These are phyloP conservation scores for Kwoniella dendrophila DNA, from an alignment of 768 basidiomycete genomes.

Conservation along the genomic window DNA sequence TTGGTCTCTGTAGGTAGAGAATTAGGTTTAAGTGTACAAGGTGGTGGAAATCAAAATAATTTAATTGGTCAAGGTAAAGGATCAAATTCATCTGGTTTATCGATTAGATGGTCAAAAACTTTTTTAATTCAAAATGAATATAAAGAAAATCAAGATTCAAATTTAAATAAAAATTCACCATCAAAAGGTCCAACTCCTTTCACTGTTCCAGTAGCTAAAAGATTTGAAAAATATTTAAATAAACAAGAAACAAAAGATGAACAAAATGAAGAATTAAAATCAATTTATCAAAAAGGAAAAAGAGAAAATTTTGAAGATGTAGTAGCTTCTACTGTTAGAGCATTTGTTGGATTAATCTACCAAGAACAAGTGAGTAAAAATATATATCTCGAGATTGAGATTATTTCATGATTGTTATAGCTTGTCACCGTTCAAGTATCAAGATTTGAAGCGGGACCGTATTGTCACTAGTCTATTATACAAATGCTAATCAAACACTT, in stretches of 20 bases:
- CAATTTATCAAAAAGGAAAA: conserved; percentile 4
- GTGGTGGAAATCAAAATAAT: conserved; percentile 31
- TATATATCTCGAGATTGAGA: too few relatives aligned
- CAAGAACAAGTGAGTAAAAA: conserved; percentile 77
- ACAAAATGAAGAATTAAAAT: conserved; percentile 50
- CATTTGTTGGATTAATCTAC: conserved; percentile 85
- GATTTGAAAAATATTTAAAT: conserved; percentile 29
- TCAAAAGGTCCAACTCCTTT: conserved; percentile 15
- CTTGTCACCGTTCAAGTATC: neutral
- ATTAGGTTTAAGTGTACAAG: conserved; percentile 47
- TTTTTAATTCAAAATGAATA: conserved; percentile 8
- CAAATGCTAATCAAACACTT: neutral
- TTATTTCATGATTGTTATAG: neutral
- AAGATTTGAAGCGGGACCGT: neutral
- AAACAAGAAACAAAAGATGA: conserved; percentile 56
- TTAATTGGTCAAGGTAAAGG: conserved; percentile 29
- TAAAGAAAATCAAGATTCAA: conserved; percentile 49
- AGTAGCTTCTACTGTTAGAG: conserved; percentile 80
- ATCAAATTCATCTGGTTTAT: conserved; percentile 16
- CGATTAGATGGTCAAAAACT: conserved; percentile 26
- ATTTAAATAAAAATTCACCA: conserved; percentile 19
- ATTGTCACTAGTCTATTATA: neutral
- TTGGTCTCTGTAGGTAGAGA: conserved; percentile 83
- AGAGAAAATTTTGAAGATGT: conserved; percentile 70
- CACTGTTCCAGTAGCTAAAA: conserved; percentile 32